A percentile compares a stretch with the other conserved stretches of the same genome.
phyloP scores from a whole-genome alignment of 805 yeast species.

The Metschnikowia noctiluminum region DNA sequence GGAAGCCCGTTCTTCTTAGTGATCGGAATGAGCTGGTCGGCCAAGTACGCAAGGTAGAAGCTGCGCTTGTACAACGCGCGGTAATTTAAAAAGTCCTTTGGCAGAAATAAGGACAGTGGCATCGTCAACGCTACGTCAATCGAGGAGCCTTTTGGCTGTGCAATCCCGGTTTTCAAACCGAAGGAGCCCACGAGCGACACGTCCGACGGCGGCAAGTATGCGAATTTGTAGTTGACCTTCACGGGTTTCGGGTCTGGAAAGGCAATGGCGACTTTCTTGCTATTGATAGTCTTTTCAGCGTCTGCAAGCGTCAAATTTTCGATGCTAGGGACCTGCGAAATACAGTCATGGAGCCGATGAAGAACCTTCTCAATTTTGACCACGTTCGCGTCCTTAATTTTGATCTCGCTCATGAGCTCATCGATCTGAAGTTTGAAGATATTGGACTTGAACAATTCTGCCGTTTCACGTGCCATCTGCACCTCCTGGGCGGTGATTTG shows the following conservation, averaged over 20 bases:
- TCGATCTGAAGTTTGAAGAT: slow-evolving; percentile 94
- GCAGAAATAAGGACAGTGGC: slow-evolving; percentile 72
- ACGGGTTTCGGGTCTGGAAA: slow-evolving; percentile 88
- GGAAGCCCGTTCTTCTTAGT: slow-evolving; percentile 57
- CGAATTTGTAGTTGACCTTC: slow-evolving; percentile 66
- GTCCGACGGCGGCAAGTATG: slow-evolving; percentile 65
- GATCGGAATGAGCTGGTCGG: slow-evolving; percentile 56
- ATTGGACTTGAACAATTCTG: slow-evolving; percentile 90
- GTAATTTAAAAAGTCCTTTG: slow-evolving; percentile 87
- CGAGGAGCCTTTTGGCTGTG: slow-evolving; percentile 57
- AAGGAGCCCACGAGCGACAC: slow-evolving; percentile 85
- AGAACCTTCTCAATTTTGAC: slow-evolving; percentile 67
- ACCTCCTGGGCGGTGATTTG: slow-evolving; percentile 73
- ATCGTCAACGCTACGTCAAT: slow-evolving; percentile 81
- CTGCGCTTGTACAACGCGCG: slow-evolving; percentile 88
- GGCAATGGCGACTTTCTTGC: slow-evolving; percentile 63
- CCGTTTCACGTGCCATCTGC: slow-evolving; percentile 89
- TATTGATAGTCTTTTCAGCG: slow-evolving; percentile 51
- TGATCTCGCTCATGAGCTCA: slow-evolving; percentile 79
- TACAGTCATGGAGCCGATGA: slow-evolving; percentile 66
- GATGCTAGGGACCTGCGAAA: slow-evolving; percentile 58
- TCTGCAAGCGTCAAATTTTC: slow-evolving; percentile 52
- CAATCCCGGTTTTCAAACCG: slow-evolving; percentile 78
- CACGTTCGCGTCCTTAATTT: slow-evolving; percentile 66
- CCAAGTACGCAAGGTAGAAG: slow-evolving; percentile 77